These are phyloP conservation scores for Magnolia kwangsiensis DNA, from an alignment of 164 flowering plant species.

Conservation along the genomic window DNA sequence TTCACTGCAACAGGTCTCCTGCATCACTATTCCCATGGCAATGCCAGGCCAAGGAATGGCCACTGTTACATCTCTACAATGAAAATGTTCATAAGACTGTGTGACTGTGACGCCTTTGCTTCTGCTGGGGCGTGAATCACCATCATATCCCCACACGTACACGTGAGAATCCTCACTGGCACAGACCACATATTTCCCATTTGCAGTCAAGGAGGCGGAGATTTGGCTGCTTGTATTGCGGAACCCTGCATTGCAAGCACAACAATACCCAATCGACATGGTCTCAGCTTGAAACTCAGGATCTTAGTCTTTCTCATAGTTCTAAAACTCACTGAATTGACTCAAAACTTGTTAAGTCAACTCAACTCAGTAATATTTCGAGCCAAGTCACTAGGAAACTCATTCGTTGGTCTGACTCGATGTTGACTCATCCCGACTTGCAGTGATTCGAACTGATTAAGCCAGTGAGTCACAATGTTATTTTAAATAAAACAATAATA, in stretches of 20 bases:
- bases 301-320: too few species aligned
- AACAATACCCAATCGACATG: neutral
- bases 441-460: too few species aligned
- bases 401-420: too few species aligned
- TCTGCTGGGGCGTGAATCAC: slow-evolving; percentile 65
- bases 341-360: too few species aligned
- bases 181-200: slow-evolving; percentile 80
- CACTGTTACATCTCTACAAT: slow-evolving; percentile 80
- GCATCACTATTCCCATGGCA: slow-evolving; percentile 27
- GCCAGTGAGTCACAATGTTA: too few species aligned
- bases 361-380: too few species aligned
- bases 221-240: slow-evolving; percentile 93
- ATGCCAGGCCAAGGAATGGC: slow-evolving; percentile 97
- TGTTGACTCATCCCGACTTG: too few species aligned
- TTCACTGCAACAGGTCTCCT: slow-evolving; percentile 21
- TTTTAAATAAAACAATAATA: too few species aligned
- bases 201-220: slow-evolving; percentile 72
- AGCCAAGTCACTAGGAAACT: too few species aligned
- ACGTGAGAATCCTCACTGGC: slow-evolving; percentile 98
- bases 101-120: slow-evolving; percentile 69
- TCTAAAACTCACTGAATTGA: too few species aligned
- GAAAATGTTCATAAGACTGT: slow-evolving; percentile 83
- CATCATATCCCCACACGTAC: slow-evolving; percentile 86
- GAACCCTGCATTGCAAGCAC: slow-evolving; percentile 48
- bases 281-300: too few species aligned